These are phyloP conservation scores for Geotrichum reessii DNA, from an alignment of 1,139 yeast genomes.

Conservation along the genomic window DNA sequence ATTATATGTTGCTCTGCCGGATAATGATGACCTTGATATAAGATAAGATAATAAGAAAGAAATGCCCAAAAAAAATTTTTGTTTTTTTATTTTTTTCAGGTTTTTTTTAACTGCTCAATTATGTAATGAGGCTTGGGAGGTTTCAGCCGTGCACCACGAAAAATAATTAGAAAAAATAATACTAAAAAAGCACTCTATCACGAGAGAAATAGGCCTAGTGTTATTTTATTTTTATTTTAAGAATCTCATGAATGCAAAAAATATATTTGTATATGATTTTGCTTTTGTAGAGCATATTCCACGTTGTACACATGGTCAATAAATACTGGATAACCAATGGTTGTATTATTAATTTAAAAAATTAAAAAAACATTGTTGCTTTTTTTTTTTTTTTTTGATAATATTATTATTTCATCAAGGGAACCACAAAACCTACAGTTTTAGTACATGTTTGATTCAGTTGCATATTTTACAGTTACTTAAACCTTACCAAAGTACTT, in stretches of 20 bases:
- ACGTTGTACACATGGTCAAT: background rate
- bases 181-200: background rate
- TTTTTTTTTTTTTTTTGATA: background rate
- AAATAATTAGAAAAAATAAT: no score
- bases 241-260: background rate
- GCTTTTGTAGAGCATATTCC: background rate
- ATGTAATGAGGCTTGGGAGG: background rate
- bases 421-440: background rate
- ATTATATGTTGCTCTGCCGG: background rate
- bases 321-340: background rate
- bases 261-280: background rate
- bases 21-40: background rate
- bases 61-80: background rate
- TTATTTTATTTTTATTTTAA: no score
- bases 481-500: slow-evolving; percentile 28
- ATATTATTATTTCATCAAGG: background rate
- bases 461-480: background rate
- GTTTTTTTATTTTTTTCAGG: background rate
- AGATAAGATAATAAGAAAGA: background rate
- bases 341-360: no score
- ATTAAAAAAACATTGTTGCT: no score
- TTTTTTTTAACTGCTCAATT: background rate
- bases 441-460: background rate
- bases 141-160: background rate
- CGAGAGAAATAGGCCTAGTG: background rate